Conservation (phyloP, 2,329 filamentous ascomycete genomes). For the Gaeumannomyces sp. region DNA sequence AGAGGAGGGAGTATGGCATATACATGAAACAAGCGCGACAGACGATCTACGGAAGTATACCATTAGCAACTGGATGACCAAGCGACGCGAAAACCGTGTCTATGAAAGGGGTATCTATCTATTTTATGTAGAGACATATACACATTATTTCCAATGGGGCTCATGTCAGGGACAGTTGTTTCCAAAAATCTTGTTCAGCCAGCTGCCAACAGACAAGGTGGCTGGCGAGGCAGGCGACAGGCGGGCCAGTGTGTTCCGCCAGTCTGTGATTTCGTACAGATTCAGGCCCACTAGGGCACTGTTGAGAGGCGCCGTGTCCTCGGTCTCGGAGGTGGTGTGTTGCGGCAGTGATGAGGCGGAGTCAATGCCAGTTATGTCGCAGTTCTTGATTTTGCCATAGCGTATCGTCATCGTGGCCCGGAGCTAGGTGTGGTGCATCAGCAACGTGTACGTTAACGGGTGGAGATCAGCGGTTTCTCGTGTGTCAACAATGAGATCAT, state of each 20-base stretch:
- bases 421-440: constrained; percentile 19
- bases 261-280: constrained; percentile 24
- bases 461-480: not conserved
- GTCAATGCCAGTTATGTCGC: constrained; percentile 19
- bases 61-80: too few species aligned
- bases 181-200: constrained; percentile 27
- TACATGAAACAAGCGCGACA: too few species aligned
- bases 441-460: not conserved
- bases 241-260: constrained; percentile 18
- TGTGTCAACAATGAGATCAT: not conserved
- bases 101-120: too few species aligned
- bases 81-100: too few species aligned
- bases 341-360: too few species aligned
- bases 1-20: too few species aligned
- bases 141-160: too few species aligned
- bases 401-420: constrained; percentile 30
- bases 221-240: not conserved
- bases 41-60: too few species aligned
- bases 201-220: constrained; percentile 16
- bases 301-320: constrained; percentile 11
- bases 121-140: too few species aligned
- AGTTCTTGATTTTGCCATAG: constrained; percentile 31
- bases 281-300: constrained; percentile 19
- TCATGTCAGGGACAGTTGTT: not conserved
- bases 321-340: constrained; percentile 6